Percentiles rank a stretch among this genome's conserved stretches.
Conservation (phyloP, 345 rosid species). For the Eucalyptus regnans region DNA sequence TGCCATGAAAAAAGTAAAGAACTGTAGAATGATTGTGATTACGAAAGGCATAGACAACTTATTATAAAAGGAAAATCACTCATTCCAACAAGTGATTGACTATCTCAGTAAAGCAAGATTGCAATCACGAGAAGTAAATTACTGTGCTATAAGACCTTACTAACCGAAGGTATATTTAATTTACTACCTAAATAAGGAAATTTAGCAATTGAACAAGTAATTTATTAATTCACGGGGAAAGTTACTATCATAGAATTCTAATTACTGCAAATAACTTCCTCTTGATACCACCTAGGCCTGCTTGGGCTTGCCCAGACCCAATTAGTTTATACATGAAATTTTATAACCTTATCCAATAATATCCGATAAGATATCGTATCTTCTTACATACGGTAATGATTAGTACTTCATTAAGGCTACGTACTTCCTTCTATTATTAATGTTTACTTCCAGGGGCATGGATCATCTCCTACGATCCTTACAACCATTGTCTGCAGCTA, state of each 20-base stretch:
- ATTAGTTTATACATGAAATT: no score
- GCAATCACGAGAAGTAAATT: neutral
- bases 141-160: no score
- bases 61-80: neutral
- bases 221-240: no score
- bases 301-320: no score
- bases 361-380: no score
- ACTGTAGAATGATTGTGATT: neutral
- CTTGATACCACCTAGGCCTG: no score
- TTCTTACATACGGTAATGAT: neutral
- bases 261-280: no score
- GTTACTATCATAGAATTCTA: no score
- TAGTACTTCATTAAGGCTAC: neutral
- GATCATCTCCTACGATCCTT: neutral
- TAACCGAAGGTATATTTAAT: no score
- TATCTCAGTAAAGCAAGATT: neutral
- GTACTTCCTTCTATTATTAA: neutral
- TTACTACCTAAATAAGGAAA: neutral
- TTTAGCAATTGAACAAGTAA: neutral
- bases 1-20: neutral
- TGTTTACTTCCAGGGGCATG: neutral
- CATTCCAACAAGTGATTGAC: neutral
- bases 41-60: neutral
- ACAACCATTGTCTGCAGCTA: no score
- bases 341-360: no score